Evolutionary conservation across 805 yeast species (phyloP), one percentile per base, ranked within the genome.

Genomic region (Blastobotrys americana): DNA sequence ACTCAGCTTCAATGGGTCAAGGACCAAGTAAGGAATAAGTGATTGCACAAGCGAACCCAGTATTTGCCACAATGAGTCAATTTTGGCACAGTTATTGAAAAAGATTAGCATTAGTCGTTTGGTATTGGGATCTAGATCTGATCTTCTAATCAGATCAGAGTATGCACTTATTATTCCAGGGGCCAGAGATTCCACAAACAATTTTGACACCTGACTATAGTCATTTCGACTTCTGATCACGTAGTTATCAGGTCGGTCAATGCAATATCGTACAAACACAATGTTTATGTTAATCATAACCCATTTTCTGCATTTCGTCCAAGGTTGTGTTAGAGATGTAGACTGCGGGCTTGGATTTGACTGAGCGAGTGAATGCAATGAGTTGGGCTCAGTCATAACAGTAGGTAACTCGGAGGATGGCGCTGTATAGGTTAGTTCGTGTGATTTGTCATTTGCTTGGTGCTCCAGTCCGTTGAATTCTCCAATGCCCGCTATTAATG

Each of bases 261-360:
- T 19, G 4, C 48, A 21, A 27, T 47, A 49, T 16, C 47, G 34
- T 4, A 43, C 31, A 27, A 46, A 42, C 16, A 49, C 35, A 10
- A 20, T 23, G 19, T 50, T 48, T 18, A 48, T 34, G 34, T 37
- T 85, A 17, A 85, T 86, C 55, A 80, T 79, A 0, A 93, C 78
- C 97, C 97, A 89, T 62, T 90, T 90, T 66, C 74, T 87, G 52
- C 78, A 76, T 64, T 78, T 89, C 57, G 68, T 78, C 82, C 82
- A 82, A 42, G 76, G 80, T 54, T 73, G 37, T 74, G 77, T 10
- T 72, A 54, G 18, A 69, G 66, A 46, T 69, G 48, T 8, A 25
- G 10, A 8, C 31, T 8, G 10, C 8, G 31, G 10, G 13, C 31
- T 13, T 25, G 13, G 13, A 25, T 8, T 25, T 8, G 31, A 8